Conservation (phyloP, 768 basidiomycete genomes). For the Tubosaeta brunneosetosa region DNA sequence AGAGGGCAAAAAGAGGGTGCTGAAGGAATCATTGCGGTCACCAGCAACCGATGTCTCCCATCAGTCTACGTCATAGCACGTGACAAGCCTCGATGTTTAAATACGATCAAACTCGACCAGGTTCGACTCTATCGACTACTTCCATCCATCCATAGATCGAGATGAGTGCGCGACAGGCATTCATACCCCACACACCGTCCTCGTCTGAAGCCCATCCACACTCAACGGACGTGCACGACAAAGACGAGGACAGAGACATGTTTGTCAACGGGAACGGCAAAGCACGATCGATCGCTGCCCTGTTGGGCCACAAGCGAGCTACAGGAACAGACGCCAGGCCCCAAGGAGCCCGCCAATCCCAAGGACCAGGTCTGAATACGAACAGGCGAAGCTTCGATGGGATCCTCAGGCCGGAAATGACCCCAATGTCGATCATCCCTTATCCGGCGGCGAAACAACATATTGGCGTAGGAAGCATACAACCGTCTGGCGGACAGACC, state of each 20-base stretch:
- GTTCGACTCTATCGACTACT: not conserved
- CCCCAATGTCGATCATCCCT: conserved; percentile 23
- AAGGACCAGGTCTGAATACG: conserved; percentile 5
- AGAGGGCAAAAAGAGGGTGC: no score
- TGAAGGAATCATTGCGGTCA: no score
- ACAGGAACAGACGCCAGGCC: not conserved
- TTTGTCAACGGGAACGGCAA: conserved; percentile 10
- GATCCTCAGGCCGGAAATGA: conserved; percentile 17
- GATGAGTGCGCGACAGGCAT: conserved; percentile 28
- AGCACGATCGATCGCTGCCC: conserved; percentile 17
- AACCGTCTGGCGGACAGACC: conserved; percentile 11
- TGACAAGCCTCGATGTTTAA: not conserved
- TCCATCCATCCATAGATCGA: not conserved
- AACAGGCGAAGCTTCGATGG: conserved; percentile 23
- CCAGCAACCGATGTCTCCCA: no score
- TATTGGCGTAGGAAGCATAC: conserved; percentile 1
- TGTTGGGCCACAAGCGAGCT: conserved; percentile 19
- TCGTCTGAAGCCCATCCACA: conserved; percentile 7
- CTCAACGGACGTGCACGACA: not conserved
- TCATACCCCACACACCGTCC: conserved; percentile 20
- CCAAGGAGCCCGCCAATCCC: not conserved
- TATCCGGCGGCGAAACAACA: conserved; percentile 11
- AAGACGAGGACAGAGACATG: conserved; percentile 7
- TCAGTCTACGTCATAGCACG: not conserved
- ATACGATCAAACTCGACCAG: not conserved